Evolutionary conservation across 2,329 filamentous ascomycete species (phyloP).

Genomic region (Colletotrichum sp.): DNA sequence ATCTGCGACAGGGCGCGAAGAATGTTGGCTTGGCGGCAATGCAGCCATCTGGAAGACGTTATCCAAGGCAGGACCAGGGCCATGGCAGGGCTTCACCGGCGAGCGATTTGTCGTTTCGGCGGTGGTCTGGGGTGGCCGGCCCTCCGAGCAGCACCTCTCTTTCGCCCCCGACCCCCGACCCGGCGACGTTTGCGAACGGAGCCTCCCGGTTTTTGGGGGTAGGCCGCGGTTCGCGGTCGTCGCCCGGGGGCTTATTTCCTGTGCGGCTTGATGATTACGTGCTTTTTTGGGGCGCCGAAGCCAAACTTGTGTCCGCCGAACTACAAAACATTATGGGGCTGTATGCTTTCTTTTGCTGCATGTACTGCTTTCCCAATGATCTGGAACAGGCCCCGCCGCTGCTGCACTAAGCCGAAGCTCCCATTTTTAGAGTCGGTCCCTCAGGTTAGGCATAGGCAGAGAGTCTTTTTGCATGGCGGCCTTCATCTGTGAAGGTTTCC

Average conservation of each 20-base stretch:
- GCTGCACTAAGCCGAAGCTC: not conserved
- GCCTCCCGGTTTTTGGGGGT: not conserved
- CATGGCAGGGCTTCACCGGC: not conserved
- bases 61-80: not conserved
- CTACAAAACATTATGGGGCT: not conserved
- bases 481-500: not conserved
- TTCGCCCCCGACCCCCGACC: not conserved
- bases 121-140: not conserved
- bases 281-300: not conserved
- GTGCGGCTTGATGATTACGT: not conserved
- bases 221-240: not conserved
- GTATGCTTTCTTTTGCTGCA: not conserved
- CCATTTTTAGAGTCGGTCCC: not conserved
- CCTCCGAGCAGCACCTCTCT: not conserved
- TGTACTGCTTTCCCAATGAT: not conserved
- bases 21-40: not conserved
- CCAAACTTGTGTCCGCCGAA: not conserved
- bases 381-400: not conserved
- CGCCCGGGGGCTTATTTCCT: not conserved
- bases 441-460: not conserved
- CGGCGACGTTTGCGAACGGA: not conserved
- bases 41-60: not conserved
- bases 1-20: not conserved
- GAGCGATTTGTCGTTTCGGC: not conserved
- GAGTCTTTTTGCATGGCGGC: not conserved